phyloP scores from a whole-genome alignment of 306 rosid species.

The Pachyrhizus erosus region DNA sequence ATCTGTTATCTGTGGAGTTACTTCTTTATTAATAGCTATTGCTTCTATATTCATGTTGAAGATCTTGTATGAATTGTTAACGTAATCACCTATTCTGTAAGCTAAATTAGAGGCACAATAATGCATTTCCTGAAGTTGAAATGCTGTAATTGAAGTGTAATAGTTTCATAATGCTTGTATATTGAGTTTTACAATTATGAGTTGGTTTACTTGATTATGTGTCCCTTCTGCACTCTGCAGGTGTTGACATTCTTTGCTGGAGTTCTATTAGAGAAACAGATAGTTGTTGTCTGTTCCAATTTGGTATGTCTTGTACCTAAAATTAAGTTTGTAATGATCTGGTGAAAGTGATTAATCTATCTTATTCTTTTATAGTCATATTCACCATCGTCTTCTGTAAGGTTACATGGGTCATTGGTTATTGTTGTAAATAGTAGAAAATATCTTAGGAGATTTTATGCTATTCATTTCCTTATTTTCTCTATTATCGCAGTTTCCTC shows the following conservation, averaged over 20 bases:
- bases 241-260: slow-evolving; percentile 68
- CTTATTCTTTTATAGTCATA: not conserved
- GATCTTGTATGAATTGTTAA: slow-evolving; percentile 17
- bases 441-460: too few species aligned
- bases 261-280: slow-evolving; percentile 91
- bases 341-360: slow-evolving; percentile 20
- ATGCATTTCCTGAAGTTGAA: slow-evolving; percentile 30
- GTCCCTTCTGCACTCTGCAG: slow-evolving; percentile 49
- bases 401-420: too few species aligned
- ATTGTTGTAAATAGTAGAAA: too few species aligned
- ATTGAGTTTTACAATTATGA: slow-evolving; percentile 13
- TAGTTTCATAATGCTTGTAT: slow-evolving; percentile 2
- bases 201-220: slow-evolving; percentile 38
- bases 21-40: not conserved
- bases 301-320: slow-evolving; percentile 63
- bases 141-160: slow-evolving; percentile 22
- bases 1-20: slow-evolving; percentile 19
- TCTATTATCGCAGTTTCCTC: too few species aligned
- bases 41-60: slow-evolving; percentile 9
- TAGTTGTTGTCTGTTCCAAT: slow-evolving; percentile 81
- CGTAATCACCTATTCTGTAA: slow-evolving; percentile 6
- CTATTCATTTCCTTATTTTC: too few species aligned
- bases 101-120: slow-evolving; percentile 30
- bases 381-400: slow-evolving; percentile 7
- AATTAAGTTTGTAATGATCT: slow-evolving; percentile 30